Base-by-base conservation (phyloP, 2,329 filamentous ascomycete species). In the Cladosporium colombiae region DNA sequence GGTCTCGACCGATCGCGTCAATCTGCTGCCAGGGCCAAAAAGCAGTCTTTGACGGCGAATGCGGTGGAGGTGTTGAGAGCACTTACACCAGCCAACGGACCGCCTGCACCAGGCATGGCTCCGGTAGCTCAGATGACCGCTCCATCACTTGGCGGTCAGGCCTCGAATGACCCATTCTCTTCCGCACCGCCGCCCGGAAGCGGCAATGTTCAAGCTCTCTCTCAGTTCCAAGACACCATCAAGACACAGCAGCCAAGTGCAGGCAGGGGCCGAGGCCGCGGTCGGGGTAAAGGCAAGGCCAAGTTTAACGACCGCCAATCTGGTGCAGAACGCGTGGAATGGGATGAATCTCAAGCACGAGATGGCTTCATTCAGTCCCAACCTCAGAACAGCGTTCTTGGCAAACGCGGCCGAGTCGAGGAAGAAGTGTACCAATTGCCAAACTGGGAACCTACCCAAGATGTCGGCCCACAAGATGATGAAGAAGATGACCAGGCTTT, bases 241-340 rank as follows among this genome's bases (percentile, higher is more conserved):
- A 59, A 23, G 8, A 23, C 55, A 13, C 64, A 58, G 5, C 55
- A 23, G 11, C 35, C 31, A 6, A 56, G 49, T 37, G 60, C 62
- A 25, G 55, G 33, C 27, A 69, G 67, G 52, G 61, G 55, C 31
- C 68, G 67, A 61, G 63, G 50, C 14, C 55, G 33, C 4, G 55
- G 55, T 10, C 25, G 31, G 18, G 55, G 55, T 1, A 57, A 40
- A 37, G 55, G 29, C 14, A 57, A 62, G 25, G 72, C 74, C 6
- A 46, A 46, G 40, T 76, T 82, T 49, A 77, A 81, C 37, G 80
- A 81, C 33, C 76, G 71, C 16, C 81, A 83, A 63, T 55, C 69
- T 0, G 74, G 73, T 59, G 80, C 79, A 8, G 67, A 73, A 27
- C 74, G 77, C 14, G 70, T 82, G 16, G 72, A 74, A 10, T 82